Conservation (phyloP, 345 rosid genomes). For the Raphanus raphanistrum region DNA sequence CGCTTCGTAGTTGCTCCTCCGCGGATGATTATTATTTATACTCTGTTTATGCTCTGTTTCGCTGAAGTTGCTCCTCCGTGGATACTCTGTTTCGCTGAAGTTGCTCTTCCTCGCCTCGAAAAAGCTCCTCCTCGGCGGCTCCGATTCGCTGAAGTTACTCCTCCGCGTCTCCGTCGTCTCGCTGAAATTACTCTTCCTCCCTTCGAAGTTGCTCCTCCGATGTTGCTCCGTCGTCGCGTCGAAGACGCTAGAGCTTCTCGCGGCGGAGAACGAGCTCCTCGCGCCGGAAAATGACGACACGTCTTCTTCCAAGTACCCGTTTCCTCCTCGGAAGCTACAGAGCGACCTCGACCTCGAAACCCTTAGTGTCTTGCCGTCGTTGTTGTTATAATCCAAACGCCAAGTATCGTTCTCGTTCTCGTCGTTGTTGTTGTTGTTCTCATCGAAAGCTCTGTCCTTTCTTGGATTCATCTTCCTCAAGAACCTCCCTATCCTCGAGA, state of each 20-base stretch:
- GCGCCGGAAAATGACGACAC: constrained; percentile 60
- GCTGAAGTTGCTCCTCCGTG: constrained; percentile 36
- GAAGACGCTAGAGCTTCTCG: constrained; percentile 72
- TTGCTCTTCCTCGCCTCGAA: constrained; percentile 70
- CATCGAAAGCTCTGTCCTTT: constrained; percentile 44
- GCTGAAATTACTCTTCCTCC: constrained; percentile 40
- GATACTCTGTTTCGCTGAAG: constrained; percentile 64
- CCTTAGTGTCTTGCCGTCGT: constrained; percentile 37
- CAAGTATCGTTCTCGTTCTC: constrained; percentile 40
- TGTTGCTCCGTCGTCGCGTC: constrained; percentile 65
- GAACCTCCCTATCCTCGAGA: constrained; percentile 76
- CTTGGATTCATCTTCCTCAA: constrained; percentile 57
- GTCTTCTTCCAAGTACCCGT: constrained; percentile 73
- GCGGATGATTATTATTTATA: constrained; percentile 14
- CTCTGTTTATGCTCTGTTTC: constrained; percentile 48
- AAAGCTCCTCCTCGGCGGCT: constrained; percentile 52
- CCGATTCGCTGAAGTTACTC: constrained; percentile 70
- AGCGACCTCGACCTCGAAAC: constrained; percentile 94
- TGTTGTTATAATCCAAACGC: constrained; percentile 61
- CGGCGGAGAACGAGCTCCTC: constrained; percentile 66
- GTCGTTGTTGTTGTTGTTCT: constrained; percentile 46
- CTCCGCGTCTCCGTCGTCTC: constrained; percentile 51
- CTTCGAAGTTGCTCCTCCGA: constrained; percentile 73
- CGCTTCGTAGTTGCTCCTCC: constrained; percentile 55
- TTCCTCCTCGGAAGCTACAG: constrained; percentile 79